Evolutionary conservation across 2,329 filamentous ascomycete species (phyloP), one percentile per base, ranked within the genome.

Genomic region (Chrysoporthe deuterocubensis): DNA sequence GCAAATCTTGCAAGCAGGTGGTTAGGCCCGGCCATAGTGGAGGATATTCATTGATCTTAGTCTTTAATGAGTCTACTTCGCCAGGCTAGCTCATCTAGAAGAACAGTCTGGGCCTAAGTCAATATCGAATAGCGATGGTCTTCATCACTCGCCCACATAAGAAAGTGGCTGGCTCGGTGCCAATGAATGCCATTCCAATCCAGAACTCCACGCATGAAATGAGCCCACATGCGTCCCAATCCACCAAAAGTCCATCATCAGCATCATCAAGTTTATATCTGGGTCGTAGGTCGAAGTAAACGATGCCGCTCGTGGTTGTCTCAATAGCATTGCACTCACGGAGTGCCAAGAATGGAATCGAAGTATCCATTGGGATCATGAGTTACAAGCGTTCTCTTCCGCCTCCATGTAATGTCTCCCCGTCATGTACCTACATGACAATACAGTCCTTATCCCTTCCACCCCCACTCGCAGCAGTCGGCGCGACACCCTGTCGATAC

Each of bases 371-470:
- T 13, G 16, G 6, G 18, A 21, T 42, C 7, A 32, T 63, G 37
- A 34, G 37, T 32, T 58, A 37, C 58, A 42, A 60, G 8, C 54
- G 46, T 37, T 50, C 44, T 13, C 42, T 43, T 65, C 42, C 32
- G 44, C 40, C 26, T 37, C 4, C 6, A 5, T 34, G 7, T 60
- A 6, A 11, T n/a, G 16, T 46, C 43, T 32, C 43, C 32, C 26
- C 18, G 46, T 37, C n/a, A 44, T 14, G 11, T 21, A 52, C 57
- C 73, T 72, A 85, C 84, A 86, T 86, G 63, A 86, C 78, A 48
- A 80, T 74, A 71, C 84, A 86, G 34, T 83, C 81, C 69, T 71
- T 73, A 44, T 78, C 76, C 64, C 71, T 74, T n/a, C 69, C 67
- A 13, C 64, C 64, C 9, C 71, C 71, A 50, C 72, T 70, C 37